Evolutionary conservation across 495 filamentous ascomycete species (phyloP).

Genomic region (Alectoria sarmentosa): DNA sequence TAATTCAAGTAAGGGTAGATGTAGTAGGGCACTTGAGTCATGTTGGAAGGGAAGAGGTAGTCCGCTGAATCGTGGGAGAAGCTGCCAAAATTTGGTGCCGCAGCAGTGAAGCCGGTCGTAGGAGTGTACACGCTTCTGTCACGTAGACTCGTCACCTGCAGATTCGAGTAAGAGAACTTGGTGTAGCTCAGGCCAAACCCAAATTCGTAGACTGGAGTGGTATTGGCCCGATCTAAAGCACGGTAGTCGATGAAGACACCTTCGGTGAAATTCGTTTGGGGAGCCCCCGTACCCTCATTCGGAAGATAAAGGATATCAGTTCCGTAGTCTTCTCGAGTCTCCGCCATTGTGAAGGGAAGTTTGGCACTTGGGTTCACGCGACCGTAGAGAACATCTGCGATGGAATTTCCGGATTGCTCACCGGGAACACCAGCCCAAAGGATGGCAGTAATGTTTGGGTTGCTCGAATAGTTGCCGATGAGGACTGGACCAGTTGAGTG

Average conservation of each 20-base stretch:
- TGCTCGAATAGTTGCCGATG: conserved; percentile 66
- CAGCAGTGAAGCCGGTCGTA: conserved; percentile 56
- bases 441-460: conserved; percentile 90
- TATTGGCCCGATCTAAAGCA: conserved; percentile 67
- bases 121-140: conserved; percentile 53
- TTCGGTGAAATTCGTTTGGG: conserved; percentile 77
- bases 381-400: conserved; percentile 88
- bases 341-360: conserved; percentile 83
- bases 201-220: conserved; percentile 82
- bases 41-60: conserved; percentile 65
- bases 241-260: conserved; percentile 95
- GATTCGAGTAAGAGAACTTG: conserved; percentile 70
- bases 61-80: conserved; percentile 54
- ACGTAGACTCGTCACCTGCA: conserved; percentile 50
- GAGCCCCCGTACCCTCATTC: conserved; percentile 61
- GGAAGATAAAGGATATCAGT: conserved; percentile 64
- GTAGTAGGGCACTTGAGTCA: conserved; percentile 50
- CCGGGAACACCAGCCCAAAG: conserved; percentile 91
- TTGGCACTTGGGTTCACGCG: conserved; percentile 79
- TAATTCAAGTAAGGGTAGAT: conserved; percentile 92
- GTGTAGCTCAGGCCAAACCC: conserved; percentile 89
- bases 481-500: conserved; percentile 80
- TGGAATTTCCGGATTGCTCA: conserved; percentile 84
- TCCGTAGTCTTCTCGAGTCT: conserved; percentile 65
- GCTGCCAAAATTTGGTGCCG: conserved; percentile 66